Conservation (phyloP, 2,329 filamentous ascomycete species). For the Aspergillus quadricinctus region DNA sequence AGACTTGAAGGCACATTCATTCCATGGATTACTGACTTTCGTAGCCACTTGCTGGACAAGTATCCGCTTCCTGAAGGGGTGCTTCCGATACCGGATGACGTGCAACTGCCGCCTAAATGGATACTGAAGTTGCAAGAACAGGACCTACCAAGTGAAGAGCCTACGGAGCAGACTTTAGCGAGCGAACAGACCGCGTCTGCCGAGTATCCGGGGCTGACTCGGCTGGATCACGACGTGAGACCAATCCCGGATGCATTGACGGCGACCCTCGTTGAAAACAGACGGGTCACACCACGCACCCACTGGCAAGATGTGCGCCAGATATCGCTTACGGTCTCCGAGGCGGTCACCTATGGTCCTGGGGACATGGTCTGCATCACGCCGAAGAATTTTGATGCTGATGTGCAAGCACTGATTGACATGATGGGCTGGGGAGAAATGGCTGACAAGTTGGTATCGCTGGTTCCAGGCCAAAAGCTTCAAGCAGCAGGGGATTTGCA, state of each 20-base stretch:
- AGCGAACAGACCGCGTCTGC: slow-evolving; percentile 2
- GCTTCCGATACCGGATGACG: slow-evolving; percentile 67
- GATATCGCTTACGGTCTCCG: slow-evolving; percentile 55
- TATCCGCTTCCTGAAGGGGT: slow-evolving; percentile 66
- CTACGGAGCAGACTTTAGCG: background rate
- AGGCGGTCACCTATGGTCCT: slow-evolving; percentile 53
- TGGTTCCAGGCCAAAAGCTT: slow-evolving; percentile 36
- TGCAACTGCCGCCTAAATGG: slow-evolving; percentile 73
- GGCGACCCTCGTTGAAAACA: slow-evolving; percentile 62
- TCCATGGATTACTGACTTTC: slow-evolving; percentile 68
- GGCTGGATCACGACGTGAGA: slow-evolving; percentile 45
- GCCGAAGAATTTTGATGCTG: slow-evolving; percentile 78
- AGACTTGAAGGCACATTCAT: slow-evolving; percentile 80
- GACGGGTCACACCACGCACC: slow-evolving; percentile 64
- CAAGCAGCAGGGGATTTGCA: slow-evolving; percentile 18
- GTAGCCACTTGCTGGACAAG: slow-evolving; percentile 59
- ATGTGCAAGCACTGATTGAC: slow-evolving; percentile 73
- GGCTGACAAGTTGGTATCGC: slow-evolving; percentile 65
- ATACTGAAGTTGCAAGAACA: slow-evolving; percentile 37
- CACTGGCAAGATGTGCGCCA: slow-evolving; percentile 96
- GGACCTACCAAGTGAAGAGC: background rate
- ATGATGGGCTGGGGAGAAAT: slow-evolving; percentile 73
- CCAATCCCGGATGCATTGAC: slow-evolving; percentile 55
- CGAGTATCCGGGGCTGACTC: slow-evolving; percentile 19
- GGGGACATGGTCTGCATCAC: slow-evolving; percentile 79